A percentile compares a stretch with the other conserved stretches of the same genome.
These are phyloP conservation scores for Yamadazyma tumulicola DNA, from an alignment of 805 yeast species.

Conservation along the genomic window DNA sequence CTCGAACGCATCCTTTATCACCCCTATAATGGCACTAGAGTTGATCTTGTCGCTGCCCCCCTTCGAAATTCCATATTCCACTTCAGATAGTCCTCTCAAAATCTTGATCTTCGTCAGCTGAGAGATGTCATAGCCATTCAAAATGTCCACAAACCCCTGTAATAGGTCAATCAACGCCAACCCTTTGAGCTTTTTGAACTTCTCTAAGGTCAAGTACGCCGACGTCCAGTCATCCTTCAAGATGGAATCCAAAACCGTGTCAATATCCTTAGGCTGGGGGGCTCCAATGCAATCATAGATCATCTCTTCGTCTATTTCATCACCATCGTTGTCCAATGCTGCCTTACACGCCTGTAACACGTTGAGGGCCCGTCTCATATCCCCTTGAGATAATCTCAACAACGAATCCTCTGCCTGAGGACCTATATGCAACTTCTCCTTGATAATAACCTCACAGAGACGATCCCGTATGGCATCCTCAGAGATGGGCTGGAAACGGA, in stretches of 20 bases:
- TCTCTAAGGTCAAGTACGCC: conserved; percentile 62
- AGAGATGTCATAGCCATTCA: conserved; percentile 66
- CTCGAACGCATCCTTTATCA: conserved; percentile 69
- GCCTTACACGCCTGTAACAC: conserved; percentile 93
- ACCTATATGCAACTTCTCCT: conserved; percentile 59
- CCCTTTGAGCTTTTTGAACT: conserved; percentile 69
- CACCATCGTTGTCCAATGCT: conserved; percentile 39
- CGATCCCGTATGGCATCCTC: conserved; percentile 66
- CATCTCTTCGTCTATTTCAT: conserved; percentile 61
- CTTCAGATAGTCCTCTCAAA: conserved; percentile 71
- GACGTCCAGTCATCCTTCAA: conserved; percentile 87
- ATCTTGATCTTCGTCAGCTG: conserved; percentile 59
- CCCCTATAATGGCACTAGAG: conserved; percentile 85
- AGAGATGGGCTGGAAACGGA: conserved; percentile 82
- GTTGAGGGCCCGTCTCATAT: conserved; percentile 92
- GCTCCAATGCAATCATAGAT: conserved; percentile 95
- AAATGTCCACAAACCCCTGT: conserved; percentile 67
- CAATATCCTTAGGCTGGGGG: conserved; percentile 85
- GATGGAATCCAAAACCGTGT: conserved; percentile 69
- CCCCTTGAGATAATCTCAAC: conserved; percentile 79
- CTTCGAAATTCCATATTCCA: conserved; percentile 85
- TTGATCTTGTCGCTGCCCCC: conserved; percentile 94
- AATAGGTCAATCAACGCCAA: conserved; percentile 85
- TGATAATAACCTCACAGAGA: conserved; percentile 61
- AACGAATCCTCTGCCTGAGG: conserved; percentile 63